Conservation (phyloP, 2,329 filamentous ascomycete species). For the Fusarium penzigii region DNA sequence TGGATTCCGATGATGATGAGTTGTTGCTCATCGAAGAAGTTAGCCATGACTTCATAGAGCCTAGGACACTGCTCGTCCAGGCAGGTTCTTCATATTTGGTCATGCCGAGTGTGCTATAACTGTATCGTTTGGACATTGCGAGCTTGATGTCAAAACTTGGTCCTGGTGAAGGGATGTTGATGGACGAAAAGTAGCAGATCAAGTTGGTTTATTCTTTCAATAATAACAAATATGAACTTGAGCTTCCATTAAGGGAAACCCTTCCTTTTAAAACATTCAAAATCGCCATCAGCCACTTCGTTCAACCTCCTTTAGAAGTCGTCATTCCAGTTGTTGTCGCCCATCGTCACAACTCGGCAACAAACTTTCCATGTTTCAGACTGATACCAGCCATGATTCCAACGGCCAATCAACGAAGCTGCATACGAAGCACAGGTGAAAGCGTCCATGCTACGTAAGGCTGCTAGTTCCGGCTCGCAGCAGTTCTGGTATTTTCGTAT, state of each 20-base stretch:
- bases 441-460: background rate
- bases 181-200: background rate
- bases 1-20: background rate
- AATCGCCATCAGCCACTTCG: background rate
- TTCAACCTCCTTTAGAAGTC: background rate
- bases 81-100: background rate
- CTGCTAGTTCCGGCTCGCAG: background rate
- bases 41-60: constrained; percentile 16
- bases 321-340: constrained; percentile 17
- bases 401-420: constrained; percentile 17
- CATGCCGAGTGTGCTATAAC: background rate
- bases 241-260: too few relatives aligned
- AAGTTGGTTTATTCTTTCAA: background rate
- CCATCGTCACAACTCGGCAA: background rate
- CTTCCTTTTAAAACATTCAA: background rate
- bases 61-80: constrained; percentile 15
- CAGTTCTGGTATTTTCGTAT: background rate
- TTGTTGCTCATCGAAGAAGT: background rate
- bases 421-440: background rate
- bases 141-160: constrained; percentile 14
- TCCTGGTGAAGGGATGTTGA: constrained; percentile 5
- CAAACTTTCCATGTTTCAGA: constrained; percentile 11
- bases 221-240: too few relatives aligned
- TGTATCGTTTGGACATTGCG: constrained; percentile 10
- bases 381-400: constrained; percentile 16